These are phyloP conservation scores for Claviceps arundinis DNA, from an alignment of 2,329 filamentous ascomycete species.

Conservation along the genomic window DNA sequence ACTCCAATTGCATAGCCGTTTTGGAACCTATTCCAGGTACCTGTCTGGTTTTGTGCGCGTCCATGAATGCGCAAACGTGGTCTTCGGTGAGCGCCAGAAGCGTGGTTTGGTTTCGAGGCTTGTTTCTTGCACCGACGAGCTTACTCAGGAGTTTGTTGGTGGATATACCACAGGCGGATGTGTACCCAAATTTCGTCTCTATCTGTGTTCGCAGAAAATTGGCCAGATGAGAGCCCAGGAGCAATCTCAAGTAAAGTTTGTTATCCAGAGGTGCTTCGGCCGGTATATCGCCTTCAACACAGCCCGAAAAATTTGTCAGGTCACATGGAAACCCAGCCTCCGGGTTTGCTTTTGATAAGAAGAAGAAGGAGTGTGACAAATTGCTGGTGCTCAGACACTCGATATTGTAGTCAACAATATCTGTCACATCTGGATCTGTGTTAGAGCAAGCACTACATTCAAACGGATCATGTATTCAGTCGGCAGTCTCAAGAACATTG, in stretches of 20 bases:
- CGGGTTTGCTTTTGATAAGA: conserved; percentile 58
- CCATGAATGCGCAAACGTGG: conserved; percentile 55
- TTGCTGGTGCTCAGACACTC: conserved; percentile 54
- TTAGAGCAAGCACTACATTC: background rate
- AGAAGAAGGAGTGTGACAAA: conserved; percentile 62
- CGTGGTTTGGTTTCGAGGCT: conserved; percentile 79
- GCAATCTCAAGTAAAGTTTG: conserved; percentile 44
- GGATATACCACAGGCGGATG: conserved; percentile 74
- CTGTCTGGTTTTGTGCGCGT: conserved; percentile 60
- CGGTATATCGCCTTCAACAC: conserved; percentile 26
- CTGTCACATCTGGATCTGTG: conserved; percentile 56
- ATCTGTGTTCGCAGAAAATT: conserved; percentile 58
- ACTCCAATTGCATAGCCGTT: conserved; percentile 33
- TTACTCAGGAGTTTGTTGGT: conserved; percentile 82
- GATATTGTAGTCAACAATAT: conserved; percentile 73
- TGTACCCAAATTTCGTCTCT: conserved; percentile 68
- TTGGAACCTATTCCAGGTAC: conserved; percentile 81
- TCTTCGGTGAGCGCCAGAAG: conserved; percentile 52
- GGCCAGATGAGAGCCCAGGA: conserved; percentile 72
- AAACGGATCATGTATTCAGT: background rate
- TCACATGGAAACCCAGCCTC: conserved; percentile 72
- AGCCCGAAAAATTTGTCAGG: conserved; percentile 52
- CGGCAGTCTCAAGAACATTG: background rate
- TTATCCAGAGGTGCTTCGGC: conserved; percentile 16
- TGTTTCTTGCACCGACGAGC: conserved; percentile 69